phyloP scores from a whole-genome alignment of 148 eudicot species.

The Chenopodium suecicum region DNA sequence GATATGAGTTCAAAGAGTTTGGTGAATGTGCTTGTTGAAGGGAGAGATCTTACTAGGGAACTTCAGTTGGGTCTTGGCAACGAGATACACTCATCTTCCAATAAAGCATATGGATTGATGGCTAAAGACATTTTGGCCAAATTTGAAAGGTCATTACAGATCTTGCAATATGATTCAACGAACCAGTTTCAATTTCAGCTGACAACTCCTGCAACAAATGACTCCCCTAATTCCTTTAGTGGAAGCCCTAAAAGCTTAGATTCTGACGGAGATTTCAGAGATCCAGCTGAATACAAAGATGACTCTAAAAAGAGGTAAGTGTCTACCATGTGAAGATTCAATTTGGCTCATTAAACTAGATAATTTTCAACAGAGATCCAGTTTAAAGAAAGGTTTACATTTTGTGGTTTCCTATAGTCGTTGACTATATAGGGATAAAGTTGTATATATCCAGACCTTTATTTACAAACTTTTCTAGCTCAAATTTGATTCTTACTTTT shows the following conservation, averaged over 20 bases:
- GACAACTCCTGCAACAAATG: not conserved
- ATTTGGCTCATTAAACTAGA: not conserved
- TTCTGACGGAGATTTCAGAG: constrained; percentile 29
- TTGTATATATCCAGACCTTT: not conserved
- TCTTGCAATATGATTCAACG: constrained; percentile 16
- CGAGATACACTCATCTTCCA: constrained; percentile 9
- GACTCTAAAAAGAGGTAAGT: constrained; percentile 21
- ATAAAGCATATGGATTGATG: constrained; percentile 21
- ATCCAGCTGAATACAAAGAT: constrained; percentile 13
- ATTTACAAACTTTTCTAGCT: not conserved
- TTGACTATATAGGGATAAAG: not conserved
- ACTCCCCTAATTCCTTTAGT: constrained; percentile 28
- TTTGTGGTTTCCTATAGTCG: not conserved
- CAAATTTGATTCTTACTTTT: not conserved
- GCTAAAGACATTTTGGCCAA: constrained; percentile 25
- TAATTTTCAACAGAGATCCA: not conserved
- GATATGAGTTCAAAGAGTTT: constrained; percentile 18
- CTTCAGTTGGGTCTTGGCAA: constrained; percentile 25
- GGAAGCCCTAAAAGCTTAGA: constrained; percentile 36
- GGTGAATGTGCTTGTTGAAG: constrained; percentile 32
- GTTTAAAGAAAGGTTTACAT: not conserved
- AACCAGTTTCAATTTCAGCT: not conserved
- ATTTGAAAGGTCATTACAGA: constrained; percentile 28
- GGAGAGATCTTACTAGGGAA: constrained; percentile 28
- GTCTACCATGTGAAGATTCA: not conserved